Evolutionary conservation across 2,329 filamentous ascomycete genomes (phyloP), one percentile per base, ranked within the genome.

Genomic region (Pyrenophora teres): DNA sequence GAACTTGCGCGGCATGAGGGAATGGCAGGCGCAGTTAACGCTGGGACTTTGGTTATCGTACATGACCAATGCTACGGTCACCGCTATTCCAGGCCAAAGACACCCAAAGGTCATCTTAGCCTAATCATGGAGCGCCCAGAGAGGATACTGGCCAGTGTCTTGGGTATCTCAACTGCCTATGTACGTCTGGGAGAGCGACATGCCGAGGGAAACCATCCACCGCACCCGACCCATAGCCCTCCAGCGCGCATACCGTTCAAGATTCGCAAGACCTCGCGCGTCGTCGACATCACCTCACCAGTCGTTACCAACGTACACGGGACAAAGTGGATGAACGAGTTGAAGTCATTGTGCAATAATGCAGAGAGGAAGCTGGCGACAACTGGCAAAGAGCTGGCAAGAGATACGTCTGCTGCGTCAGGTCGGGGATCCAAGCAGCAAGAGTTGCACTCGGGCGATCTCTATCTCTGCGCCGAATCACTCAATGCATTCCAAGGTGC

Each of bases 31-130:
- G 54, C 65, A n/a, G 66, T 64, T 8, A 63, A 64, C 9, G 71
- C 81, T 3, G 79, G 92, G 54, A 91, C 91, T 0, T 76, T 95
- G 4, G 92, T 97, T 40, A 82, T 99, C 25, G 78, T 99, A 2
- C 92, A 97, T 65, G 94, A 99, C 76, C 87, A 89, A 46, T 96
- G 93, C 74, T 99, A 97, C 71, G 92, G 93, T 19, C 94, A 99
- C 76, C 87, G 92, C 18, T 99, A 87, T 73, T 90, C 92, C 9
- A 83, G 94, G 38, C 91, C 91, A 3, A 87, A 89, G 63, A 88
- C 91, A 0, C 87, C 85, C 18, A 88, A 88, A 64, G 81, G 78
- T 38, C 82, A 83, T 13, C 80, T 97, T 1, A 85, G 80, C 64
- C 89, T 87, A 50, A 96, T 99, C 59, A 92, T 99, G 41, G 94